Percentiles rank a stretch among this genome's conserved stretches.
Conservation (phyloP, 371 early-diverging fungal genomes). For the Syncephalis fuscata region DNA sequence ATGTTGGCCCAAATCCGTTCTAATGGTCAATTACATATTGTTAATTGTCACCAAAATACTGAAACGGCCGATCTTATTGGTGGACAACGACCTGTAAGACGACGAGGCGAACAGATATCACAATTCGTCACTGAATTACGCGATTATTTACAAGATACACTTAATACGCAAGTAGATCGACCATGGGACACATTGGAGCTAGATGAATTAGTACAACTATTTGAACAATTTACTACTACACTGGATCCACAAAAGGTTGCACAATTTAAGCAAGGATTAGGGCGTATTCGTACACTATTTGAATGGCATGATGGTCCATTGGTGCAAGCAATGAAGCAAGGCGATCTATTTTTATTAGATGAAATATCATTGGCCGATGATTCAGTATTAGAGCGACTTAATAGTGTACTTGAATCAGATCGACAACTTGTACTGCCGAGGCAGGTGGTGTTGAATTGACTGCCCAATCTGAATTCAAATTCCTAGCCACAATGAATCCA, state of each 20-base stretch:
- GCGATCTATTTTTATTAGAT: slow-evolving; percentile 93
- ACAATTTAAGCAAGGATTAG: background rate
- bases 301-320: slow-evolving; percentile 96
- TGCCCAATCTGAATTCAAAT: slow-evolving; percentile 65
- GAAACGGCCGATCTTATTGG: slow-evolving; percentile 98
- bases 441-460: slow-evolving; percentile 59
- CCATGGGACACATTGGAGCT: too few relatives aligned
- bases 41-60: slow-evolving; percentile 96
- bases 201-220: too few relatives aligned
- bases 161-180: too few relatives aligned
- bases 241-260: too few relatives aligned
- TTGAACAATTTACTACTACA: too few relatives aligned
- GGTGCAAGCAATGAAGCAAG: slow-evolving; percentile 84
- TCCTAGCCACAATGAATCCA: slow-evolving; percentile 99
- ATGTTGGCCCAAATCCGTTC: slow-evolving; percentile 54
- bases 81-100: slow-evolving; percentile 83
- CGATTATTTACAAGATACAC: background rate
- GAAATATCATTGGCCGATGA: slow-evolving; percentile 99
- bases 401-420: slow-evolving; percentile 91
- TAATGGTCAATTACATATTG: slow-evolving; percentile 54
- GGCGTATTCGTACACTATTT: slow-evolving; percentile 36
- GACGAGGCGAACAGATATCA: too few relatives aligned
- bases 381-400: slow-evolving; percentile 97
- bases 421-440: slow-evolving; percentile 90
- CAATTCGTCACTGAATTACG: too few relatives aligned